Conservation (phyloP, 768 basidiomycete species). For the Boletus vinaceobasis region DNA sequence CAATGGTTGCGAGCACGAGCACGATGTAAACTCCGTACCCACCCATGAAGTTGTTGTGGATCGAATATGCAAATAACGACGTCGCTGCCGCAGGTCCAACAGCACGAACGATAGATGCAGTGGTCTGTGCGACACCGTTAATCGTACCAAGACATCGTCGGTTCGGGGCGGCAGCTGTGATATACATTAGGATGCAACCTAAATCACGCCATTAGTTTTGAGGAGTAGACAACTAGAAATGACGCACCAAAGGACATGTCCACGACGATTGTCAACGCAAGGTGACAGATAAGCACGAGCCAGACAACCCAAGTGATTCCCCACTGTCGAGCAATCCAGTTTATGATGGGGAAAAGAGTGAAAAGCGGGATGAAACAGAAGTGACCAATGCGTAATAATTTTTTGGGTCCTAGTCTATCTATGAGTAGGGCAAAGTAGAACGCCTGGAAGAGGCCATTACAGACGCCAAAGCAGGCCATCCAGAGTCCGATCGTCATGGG, state of each 20-base stretch:
- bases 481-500: conserved; percentile 36
- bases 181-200: conserved; percentile 72
- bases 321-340: conserved; percentile 24
- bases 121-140: conserved; percentile 46
- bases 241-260: conserved; percentile 35
- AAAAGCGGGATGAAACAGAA: conserved; percentile 30
- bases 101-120: conserved; percentile 30
- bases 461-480: conserved; percentile 35
- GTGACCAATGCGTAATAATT: conserved; percentile 28
- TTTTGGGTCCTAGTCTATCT: conserved; percentile 29
- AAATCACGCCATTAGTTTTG: not conserved
- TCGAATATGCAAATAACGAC: conserved; percentile 38
- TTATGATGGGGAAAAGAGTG: conserved; percentile 31
- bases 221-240: not conserved
- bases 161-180: conserved; percentile 64
- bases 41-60: conserved; percentile 34
- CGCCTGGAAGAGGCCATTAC: conserved; percentile 32
- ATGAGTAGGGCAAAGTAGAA: conserved; percentile 33
- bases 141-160: conserved; percentile 64
- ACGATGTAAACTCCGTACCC: conserved; percentile 36
- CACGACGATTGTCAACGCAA: conserved; percentile 19
- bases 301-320: conserved; percentile 26
- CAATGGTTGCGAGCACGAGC: conserved; percentile 14
- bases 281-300: conserved; percentile 25
- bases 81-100: conserved; percentile 33